phyloP scores from a whole-genome alignment of 2,329 filamentous ascomycete genomes.

The Colletotrichum sp. region DNA sequence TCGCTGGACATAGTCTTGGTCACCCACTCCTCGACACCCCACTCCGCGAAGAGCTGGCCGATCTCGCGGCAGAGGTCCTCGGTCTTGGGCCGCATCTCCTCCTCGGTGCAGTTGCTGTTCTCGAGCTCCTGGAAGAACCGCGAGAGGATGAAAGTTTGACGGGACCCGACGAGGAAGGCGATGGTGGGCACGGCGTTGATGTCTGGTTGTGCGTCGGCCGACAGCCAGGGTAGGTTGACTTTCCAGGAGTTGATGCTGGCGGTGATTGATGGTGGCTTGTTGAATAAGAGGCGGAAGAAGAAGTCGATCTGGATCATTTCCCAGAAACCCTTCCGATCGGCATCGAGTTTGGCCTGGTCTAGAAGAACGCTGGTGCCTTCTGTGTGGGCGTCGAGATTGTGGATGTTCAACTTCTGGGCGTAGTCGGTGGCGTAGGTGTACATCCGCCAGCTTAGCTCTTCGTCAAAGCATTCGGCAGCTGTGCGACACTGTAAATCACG shows the following conservation, averaged over 20 bases:
- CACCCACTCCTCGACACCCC: conserved; percentile 30
- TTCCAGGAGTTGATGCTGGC: conserved; percentile 29
- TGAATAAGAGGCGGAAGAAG: conserved; percentile 33
- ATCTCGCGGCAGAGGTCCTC: conserved; percentile 32
- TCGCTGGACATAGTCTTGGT: conserved; percentile 21
- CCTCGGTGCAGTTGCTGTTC: conserved; percentile 3
- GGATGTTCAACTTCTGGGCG: conserved; percentile 32
- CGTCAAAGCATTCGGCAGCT: conserved; percentile 34
- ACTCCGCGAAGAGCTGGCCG: conserved; percentile 29
- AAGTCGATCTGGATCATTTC: conserved; percentile 36
- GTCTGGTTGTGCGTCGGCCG: conserved; percentile 20
- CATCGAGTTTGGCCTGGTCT: conserved; percentile 13
- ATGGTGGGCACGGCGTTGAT: conserved; percentile 27
- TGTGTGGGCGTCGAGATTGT: conserved; percentile 30
- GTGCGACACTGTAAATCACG: conserved; percentile 24
- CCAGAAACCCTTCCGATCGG: conserved; percentile 34
- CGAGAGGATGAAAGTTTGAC: conserved; percentile 32
- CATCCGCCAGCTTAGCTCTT: conserved; percentile 34
- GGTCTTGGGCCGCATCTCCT: conserved; percentile 28
- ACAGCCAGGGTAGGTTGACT: conserved; percentile 36
- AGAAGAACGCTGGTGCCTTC: not conserved
- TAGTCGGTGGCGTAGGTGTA: conserved; percentile 33
- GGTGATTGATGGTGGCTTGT: conserved; percentile 31
- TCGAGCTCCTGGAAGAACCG: conserved; percentile 28
- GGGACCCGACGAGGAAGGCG: conserved; percentile 30